Evolutionary conservation across 495 filamentous ascomycete genomes (phyloP).

Genomic region (Cercophora scortea): DNA sequence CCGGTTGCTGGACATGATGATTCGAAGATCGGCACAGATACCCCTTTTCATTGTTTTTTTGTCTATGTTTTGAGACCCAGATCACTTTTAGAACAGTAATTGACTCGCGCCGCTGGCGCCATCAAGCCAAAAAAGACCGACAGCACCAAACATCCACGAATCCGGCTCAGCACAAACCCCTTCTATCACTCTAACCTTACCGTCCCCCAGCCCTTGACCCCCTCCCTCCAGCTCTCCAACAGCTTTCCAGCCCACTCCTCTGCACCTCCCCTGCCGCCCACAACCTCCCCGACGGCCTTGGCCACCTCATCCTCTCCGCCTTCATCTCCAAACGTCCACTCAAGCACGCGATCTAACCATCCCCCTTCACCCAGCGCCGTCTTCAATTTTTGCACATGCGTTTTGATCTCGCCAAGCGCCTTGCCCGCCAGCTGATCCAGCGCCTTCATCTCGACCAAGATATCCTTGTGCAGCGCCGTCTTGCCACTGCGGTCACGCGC

Average conservation of each 20-base stretch:
- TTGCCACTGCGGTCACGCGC: constrained; percentile 30
- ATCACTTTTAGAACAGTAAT: too few relatives aligned
- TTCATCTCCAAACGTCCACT: constrained; percentile 12
- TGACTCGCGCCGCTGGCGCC: too few relatives aligned
- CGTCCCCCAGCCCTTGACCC: constrained; percentile 32
- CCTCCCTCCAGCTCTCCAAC: constrained; percentile 36
- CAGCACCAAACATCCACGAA: too few relatives aligned
- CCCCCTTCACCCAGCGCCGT: constrained; percentile 24
- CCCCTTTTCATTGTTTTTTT: too few relatives aligned
- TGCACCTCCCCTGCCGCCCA: constrained; percentile 17
- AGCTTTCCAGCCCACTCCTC: constrained; percentile 35
- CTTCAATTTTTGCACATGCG: constrained; percentile 23
- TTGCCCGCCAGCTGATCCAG: constrained; percentile 20
- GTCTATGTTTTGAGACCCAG: too few relatives aligned
- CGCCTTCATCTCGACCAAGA: constrained; percentile 27
- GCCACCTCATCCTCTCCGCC: constrained; percentile 10
- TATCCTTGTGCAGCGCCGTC: constrained; percentile 25
- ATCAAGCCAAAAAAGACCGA: too few relatives aligned
- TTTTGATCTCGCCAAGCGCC: constrained; percentile 23
- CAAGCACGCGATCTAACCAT: constrained; percentile 31
- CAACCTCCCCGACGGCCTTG: constrained; percentile 15
- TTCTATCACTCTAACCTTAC: constrained; percentile 19
- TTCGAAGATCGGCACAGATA: too few relatives aligned
- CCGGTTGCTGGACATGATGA: too few relatives aligned
- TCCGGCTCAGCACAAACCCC: too few relatives aligned